A percentile compares a stretch with the other conserved stretches of the same genome.
Evolutionary conservation across 2,329 filamentous ascomycete genomes (phyloP).

Genomic region (Xylariaceae sp.): DNA sequence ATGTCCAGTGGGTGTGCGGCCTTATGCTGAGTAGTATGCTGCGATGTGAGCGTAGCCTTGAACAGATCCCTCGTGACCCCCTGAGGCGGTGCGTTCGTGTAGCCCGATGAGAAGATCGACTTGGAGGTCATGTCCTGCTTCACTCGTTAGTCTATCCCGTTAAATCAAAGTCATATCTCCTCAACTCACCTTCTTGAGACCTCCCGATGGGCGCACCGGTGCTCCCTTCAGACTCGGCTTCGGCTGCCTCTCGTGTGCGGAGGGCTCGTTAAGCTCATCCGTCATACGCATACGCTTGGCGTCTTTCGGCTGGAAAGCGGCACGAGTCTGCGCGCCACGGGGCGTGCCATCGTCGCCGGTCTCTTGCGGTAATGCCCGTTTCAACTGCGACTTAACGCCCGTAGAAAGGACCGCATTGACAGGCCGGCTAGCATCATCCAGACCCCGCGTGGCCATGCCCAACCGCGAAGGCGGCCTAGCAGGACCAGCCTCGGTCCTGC

Average conservation of each 20-base stretch:
- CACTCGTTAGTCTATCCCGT: conserved; percentile 32
- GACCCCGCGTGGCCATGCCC: conserved; percentile 45
- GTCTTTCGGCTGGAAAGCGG: conserved; percentile 62
- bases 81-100: conserved; percentile 54
- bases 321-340: conserved; percentile 44
- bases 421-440: conserved; percentile 57
- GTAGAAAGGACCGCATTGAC: conserved; percentile 55
- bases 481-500: conserved; percentile 33
- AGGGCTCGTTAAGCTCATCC: conserved; percentile 62
- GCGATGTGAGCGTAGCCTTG: conserved; percentile 60
- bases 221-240: conserved; percentile 70
- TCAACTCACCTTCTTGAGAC: conserved; percentile 58
- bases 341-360: conserved; percentile 51
- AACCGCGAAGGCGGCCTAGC: conserved; percentile 53
- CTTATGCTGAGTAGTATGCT: conserved; percentile 61
- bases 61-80: conserved; percentile 53
- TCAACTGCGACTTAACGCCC: conserved; percentile 66
- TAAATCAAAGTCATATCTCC: not conserved
- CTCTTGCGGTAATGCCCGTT: conserved; percentile 66
- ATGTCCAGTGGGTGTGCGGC: conserved; percentile 70
- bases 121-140: conserved; percentile 56
- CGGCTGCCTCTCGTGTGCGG: conserved; percentile 53
- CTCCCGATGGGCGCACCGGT: conserved; percentile 74
- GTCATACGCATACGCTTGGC: conserved; percentile 75
- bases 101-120: conserved; percentile 55